Base-by-base conservation (phyloP, 2,329 filamentous ascomycete species). In the Emmonsiellopsis sp. region DNA sequence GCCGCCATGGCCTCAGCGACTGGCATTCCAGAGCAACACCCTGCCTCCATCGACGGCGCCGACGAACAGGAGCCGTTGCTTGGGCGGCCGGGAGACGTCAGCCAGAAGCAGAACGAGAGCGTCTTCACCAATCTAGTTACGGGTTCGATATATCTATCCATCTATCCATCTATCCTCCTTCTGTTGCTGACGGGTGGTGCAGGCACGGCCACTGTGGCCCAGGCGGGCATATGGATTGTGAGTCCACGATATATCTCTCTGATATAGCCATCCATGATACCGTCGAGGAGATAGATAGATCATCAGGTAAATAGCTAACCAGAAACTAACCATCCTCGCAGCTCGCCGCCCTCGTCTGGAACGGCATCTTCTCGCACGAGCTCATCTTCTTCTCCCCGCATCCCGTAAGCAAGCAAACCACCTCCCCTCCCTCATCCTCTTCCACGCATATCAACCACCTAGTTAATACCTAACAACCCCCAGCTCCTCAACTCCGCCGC, bases 311-410 rank as follows among this genome's bases (percentile, higher is more conserved):
- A 17, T 17, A 17, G 17, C 10, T 49, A 10, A 17, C 9, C n/a
- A 17, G 27, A 49, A 27, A 39, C 10, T 31, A 43, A 34, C 39
- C 33, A 45, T 33, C n/a, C 5, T 14, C 39, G 37, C 57, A 82
- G 79, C 80, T 96, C 57, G 75, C 83, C 48, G 81, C 82, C 37
- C 81, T 92, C 53, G 77, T 95, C 59, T 95, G 89, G 88, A 81
- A 82, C 45, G 80, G 80, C 53, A 80, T 96, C 58, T 82, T 95
- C 65, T 79, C 82, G 42, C 77, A 79, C 44, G 68, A 84, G 33
- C 66, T 94, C 57, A 87, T 88, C 40, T 82, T 95, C 62, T 95
- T 97, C 78, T 90, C 88, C 14, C 83, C 85, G 7, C 92, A 97
- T 69, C 92, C 92, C 6, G 83, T 96, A 65, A 75, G 84, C 55